Percentiles rank a stretch among this genome's conserved stretches.
Evolutionary conservation across 805 yeast genomes (phyloP).

Genomic region (Yamadazyma sp.): DNA sequence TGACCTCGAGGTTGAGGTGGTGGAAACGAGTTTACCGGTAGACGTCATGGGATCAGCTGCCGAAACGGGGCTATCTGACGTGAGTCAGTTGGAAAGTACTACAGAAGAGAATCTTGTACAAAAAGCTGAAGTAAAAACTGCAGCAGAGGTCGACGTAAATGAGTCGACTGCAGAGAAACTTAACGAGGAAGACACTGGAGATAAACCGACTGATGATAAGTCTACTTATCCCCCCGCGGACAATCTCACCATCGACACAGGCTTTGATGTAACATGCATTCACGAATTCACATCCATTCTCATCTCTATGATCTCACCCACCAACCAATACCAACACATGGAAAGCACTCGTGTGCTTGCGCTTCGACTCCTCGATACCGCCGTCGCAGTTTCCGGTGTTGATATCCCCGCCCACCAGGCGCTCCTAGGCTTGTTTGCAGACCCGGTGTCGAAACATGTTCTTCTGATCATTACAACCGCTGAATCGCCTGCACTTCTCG

Average conservation of each 20-base stretch:
- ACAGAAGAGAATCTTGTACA: not conserved
- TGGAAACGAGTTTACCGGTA: constrained; percentile 48
- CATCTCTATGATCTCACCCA: constrained; percentile 77
- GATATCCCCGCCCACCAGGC: constrained; percentile 59
- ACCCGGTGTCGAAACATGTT: constrained; percentile 81
- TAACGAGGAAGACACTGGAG: not conserved
- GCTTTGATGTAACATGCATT: constrained; percentile 70
- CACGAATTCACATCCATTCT: constrained; percentile 75
- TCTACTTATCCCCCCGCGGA: no score
- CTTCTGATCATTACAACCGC: constrained; percentile 73
- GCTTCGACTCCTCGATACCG: constrained; percentile 67
- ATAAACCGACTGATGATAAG: not conserved
- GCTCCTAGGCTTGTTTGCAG: constrained; percentile 66
- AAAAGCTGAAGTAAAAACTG: not conserved
- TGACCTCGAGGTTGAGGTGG: constrained; percentile 31
- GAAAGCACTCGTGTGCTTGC: constrained; percentile 87
- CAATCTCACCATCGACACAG: not conserved
- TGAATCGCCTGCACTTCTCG: constrained; percentile 71
- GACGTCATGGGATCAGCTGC: constrained; percentile 56
- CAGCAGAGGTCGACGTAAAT: not conserved
- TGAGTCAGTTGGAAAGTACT: not conserved
- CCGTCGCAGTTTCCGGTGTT: constrained; percentile 79
- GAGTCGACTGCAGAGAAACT: not conserved
- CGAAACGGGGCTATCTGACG: not conserved
- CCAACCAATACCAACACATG: constrained; percentile 79